phyloP scores from a whole-genome alignment of 192 early-diverging fungal genomes.

The Rhizophagus sp. region DNA sequence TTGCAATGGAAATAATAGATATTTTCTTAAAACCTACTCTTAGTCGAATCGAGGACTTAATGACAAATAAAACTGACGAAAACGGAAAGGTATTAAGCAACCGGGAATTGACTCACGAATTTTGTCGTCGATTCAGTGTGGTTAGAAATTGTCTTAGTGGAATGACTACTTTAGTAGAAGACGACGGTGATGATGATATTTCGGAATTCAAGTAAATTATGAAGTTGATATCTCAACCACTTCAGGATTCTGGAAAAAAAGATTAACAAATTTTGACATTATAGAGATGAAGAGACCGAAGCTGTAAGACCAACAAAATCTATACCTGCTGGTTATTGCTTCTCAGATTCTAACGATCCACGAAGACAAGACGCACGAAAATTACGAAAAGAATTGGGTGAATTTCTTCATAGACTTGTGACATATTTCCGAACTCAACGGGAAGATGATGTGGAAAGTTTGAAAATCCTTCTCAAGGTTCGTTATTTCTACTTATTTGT shows the following conservation, averaged over 20 bases:
- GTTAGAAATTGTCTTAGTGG: conserved; percentile 58
- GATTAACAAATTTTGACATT: conserved; percentile 19
- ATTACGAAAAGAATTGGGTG: conserved; percentile 57
- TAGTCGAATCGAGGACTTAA: conserved; percentile 44
- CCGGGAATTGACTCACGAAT: conserved; percentile 49
- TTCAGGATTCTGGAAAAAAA: neutral
- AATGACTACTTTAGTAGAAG: conserved; percentile 51
- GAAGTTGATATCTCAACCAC: conserved; percentile 25
- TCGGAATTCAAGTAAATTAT: conserved; percentile 41
- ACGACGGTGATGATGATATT: conserved; percentile 48
- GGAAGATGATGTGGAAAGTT: conserved; percentile 79
- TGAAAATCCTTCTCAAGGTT: conserved; percentile 67
- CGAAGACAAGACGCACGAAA: conserved; percentile 46
- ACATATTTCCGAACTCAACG: conserved; percentile 49
- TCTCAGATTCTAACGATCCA: conserved; percentile 57
- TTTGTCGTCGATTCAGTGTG: conserved; percentile 50
- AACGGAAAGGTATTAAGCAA: conserved; percentile 38
- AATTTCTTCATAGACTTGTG: conserved; percentile 53
- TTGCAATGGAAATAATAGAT: conserved; percentile 66
- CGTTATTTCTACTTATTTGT: neutral
- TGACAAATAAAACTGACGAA: conserved; percentile 32
- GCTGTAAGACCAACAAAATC: conserved; percentile 40
- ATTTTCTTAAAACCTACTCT: conserved; percentile 49
- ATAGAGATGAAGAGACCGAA: conserved; percentile 42
- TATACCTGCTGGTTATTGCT: conserved; percentile 67